Percentiles rank a stretch among this genome's conserved stretches.
phyloP scores from a whole-genome alignment of 257 asterid genomes.

The Jasminum sambac region DNA sequence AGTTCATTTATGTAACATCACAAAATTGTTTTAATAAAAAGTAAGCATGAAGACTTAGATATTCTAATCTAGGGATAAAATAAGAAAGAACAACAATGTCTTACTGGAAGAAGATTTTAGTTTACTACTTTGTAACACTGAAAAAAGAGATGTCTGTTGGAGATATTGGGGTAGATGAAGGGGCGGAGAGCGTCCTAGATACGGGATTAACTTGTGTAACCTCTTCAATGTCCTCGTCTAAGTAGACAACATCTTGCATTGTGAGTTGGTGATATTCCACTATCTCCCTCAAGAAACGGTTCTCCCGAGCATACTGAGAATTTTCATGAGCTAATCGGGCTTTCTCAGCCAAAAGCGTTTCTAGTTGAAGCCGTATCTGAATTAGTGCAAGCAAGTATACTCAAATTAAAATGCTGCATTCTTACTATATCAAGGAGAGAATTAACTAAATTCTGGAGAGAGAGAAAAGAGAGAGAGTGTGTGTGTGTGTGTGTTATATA shows the following conservation, averaged over 20 bases:
- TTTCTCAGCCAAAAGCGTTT: conserved; percentile 92
- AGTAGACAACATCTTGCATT: conserved; percentile 78
- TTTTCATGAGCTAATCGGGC: conserved; percentile 85
- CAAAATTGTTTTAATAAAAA: neutral
- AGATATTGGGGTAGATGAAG: conserved; percentile 47
- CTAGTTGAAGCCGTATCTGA: conserved; percentile 84
- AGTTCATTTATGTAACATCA: neutral
- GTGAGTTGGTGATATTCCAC: conserved; percentile 93
- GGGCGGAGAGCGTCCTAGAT: conserved; percentile 45
- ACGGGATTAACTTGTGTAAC: conserved; percentile 64
- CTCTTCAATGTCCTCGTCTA: conserved; percentile 85
- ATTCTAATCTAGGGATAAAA: neutral
- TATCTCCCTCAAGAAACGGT: conserved; percentile 88
- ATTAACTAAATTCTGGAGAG: neutral
- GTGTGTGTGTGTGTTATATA: no score
- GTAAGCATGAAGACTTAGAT: neutral
- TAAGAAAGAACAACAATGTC: neutral
- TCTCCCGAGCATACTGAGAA: conserved; percentile 81
- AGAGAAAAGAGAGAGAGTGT: neutral
- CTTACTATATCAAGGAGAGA: neutral
- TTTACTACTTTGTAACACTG: conserved; percentile 25
- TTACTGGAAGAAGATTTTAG: neutral
- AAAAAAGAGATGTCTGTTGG: conserved; percentile 33
- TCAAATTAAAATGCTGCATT: neutral
- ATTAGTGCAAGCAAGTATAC: neutral